Base-by-base conservation (phyloP, 805 yeast genomes). In the Candida nemodendra region DNA sequence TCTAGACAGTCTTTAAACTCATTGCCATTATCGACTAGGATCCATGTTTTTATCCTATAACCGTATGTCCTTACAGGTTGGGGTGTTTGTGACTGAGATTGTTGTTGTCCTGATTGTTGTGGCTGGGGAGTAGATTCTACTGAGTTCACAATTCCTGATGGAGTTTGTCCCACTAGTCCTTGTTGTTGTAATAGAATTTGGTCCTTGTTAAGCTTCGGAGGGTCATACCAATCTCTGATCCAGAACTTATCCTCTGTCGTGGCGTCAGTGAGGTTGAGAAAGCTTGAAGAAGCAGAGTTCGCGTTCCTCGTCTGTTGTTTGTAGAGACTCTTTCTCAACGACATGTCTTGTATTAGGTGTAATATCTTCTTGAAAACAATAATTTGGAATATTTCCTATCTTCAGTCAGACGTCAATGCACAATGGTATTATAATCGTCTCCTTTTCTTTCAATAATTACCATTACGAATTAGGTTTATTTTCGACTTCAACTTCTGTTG, bases 11-110 rank as follows among this genome's bases (percentile, higher is more conserved):
- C 61, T 15, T 33, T 46, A 24, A 30, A 18, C 11, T 21, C 36
- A 5, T 33, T 36, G 16, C 34, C 44, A 16, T 16, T 36, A 11
- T 47, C 55, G 8, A 44, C 40, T 25, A 56, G 18, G 1, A 59
- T 48, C 69, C 69, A 65, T 1, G 66, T 51, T 30, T 54, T 55
- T n/a, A 64, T 49, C 30, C 49, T 51, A 37, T 61, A 65, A 7
- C 59, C 59, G 32, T 60, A 61, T 4, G 57, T 49, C 4, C 55
- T 50, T 11, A 41, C 30, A 4, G 56, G 58, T 32, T 52, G 55
- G 8, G 59, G 60, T 2, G 62, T 54, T 31, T 50, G 55, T 8
- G 59, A 45, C 19, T 50, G 54, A 4, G 58, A 44, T 23, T 36
- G 31, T 5, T 30, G 25, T 15, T 34, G 34, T n/a, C 35, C 40